A percentile compares a stretch with the other conserved stretches of the same genome.
phyloP scores from a whole-genome alignment of 2,329 filamentous ascomycete species.

The Phaeosphaeria sp. region DNA sequence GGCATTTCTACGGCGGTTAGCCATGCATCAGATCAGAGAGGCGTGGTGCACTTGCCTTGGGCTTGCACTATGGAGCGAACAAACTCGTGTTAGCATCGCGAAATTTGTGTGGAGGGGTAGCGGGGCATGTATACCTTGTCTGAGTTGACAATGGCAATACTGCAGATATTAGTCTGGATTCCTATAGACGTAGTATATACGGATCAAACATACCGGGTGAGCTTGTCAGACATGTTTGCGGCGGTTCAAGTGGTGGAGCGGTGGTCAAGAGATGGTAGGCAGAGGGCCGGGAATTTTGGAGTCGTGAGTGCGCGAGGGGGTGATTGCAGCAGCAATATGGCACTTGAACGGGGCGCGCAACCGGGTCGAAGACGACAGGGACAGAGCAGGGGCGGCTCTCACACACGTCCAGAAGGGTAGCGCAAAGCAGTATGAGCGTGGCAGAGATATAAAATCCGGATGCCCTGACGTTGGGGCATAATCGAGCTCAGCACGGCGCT shows the following conservation, averaged over 20 bases:
- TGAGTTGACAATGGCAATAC: conserved; percentile 98
- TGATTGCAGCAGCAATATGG: conserved; percentile 9
- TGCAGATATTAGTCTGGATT: conserved; percentile 25
- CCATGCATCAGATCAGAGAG: conserved; percentile 18
- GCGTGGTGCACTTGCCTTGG: conserved; percentile 67
- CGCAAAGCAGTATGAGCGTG: conserved; percentile 9
- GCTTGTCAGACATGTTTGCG: conserved; percentile 80
- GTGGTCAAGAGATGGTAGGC: conserved; percentile 15
- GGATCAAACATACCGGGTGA: conserved; percentile 76
- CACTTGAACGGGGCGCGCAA: not conserved
- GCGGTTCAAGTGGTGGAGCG: conserved; percentile 16
- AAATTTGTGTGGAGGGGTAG: conserved; percentile 51
- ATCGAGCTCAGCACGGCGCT: conserved; percentile 19
- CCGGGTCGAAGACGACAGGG: not conserved
- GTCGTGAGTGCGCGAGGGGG: conserved; percentile 19
- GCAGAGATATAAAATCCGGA: conserved; percentile 9
- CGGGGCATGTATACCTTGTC: conserved; percentile 79
- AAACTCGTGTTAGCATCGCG: conserved; percentile 41
- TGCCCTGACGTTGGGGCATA: conserved; percentile 27
- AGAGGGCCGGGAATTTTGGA: conserved; percentile 27
- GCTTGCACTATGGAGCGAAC: conserved; percentile 75
- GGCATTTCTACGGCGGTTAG: conserved; percentile 77
- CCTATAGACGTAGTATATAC: not conserved
- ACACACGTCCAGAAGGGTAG: not conserved
- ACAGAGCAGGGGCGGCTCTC: not conserved